A percentile compares a stretch with the other conserved stretches of the same genome.
These are phyloP conservation scores for Periconia sp. DNA, from an alignment of 2,329 filamentous ascomycete genomes.

Conservation along the genomic window DNA sequence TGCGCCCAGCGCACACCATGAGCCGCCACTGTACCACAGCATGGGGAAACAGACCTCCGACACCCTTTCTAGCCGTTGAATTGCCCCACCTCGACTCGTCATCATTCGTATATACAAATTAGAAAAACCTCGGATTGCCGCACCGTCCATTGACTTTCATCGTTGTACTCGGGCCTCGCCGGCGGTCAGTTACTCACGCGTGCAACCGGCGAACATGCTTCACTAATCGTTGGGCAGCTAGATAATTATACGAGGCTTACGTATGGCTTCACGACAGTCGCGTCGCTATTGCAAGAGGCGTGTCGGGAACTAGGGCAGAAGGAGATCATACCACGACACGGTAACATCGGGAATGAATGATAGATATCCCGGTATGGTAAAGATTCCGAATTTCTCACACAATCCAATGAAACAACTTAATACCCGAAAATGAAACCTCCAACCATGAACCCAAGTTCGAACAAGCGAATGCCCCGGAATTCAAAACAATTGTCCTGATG, in stretches of 20 bases:
- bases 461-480: too few relatives aligned
- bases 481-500: too few relatives aligned
- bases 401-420: too few relatives aligned
- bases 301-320: too few relatives aligned
- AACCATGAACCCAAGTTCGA: too few relatives aligned
- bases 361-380: too few relatives aligned
- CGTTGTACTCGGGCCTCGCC: slow-evolving; percentile 18
- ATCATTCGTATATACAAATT: neutral
- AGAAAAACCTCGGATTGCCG: slow-evolving; percentile 7
- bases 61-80: neutral
- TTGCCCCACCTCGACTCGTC: neutral
- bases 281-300: too few relatives aligned
- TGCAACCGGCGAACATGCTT: neutral
- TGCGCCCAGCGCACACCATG: neutral
- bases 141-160: slow-evolving; percentile 3
- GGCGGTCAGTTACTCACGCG: neutral
- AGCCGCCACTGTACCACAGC: slow-evolving; percentile 8
- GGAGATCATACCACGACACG: too few relatives aligned
- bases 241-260: neutral
- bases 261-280: too few relatives aligned
- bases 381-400: too few relatives aligned
- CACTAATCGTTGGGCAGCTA: neutral
- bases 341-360: too few relatives aligned
- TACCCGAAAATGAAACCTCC: too few relatives aligned
- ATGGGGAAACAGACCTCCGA: neutral